Conservation (phyloP, 345 rosid genomes). For the Diplotaxis tenuifolia region DNA sequence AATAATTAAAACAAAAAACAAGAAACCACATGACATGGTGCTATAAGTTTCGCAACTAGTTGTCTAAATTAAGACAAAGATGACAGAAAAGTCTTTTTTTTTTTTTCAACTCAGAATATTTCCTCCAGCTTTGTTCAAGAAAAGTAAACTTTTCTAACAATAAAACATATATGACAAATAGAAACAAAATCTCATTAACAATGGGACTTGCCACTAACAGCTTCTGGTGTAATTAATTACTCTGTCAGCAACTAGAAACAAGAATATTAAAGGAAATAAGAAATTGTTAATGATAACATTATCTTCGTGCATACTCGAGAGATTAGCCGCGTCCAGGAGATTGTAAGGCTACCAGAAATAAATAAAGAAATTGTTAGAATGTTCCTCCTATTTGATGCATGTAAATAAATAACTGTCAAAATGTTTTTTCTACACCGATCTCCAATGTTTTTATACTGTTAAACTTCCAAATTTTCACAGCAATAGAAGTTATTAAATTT, state of each 20-base stretch:
- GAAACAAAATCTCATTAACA: constrained; percentile 3
- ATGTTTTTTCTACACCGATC: not conserved
- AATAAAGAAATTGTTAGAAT: not conserved
- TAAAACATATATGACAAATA: not conserved
- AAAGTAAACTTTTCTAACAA: not conserved
- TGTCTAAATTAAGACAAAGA: constrained; percentile 28
- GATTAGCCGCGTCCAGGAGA: constrained; percentile 3
- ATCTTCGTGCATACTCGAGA: constrained; percentile 55
- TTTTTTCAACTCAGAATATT: not conserved
- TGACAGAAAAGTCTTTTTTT: not conserved
- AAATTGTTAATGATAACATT: constrained; percentile 38
- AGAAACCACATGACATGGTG: constrained; percentile 21
- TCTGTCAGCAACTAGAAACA: constrained; percentile 10
- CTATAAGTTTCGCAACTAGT: not conserved
- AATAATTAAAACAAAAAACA: constrained; percentile 16
- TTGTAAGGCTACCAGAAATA: not conserved
- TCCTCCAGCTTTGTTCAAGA: constrained; percentile 9
- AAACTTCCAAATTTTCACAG: not conserved
- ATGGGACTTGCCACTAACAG: constrained; percentile 27
- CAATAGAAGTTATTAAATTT: constrained; percentile 13
- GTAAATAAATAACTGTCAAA: constrained; percentile 20
- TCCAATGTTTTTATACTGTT: not conserved
- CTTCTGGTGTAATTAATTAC: constrained; percentile 10
- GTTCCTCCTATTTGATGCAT: not conserved
- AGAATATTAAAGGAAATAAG: not conserved